Base-by-base conservation (phyloP, 2,329 filamentous ascomycete genomes). In the Penicillium sumatraense region DNA sequence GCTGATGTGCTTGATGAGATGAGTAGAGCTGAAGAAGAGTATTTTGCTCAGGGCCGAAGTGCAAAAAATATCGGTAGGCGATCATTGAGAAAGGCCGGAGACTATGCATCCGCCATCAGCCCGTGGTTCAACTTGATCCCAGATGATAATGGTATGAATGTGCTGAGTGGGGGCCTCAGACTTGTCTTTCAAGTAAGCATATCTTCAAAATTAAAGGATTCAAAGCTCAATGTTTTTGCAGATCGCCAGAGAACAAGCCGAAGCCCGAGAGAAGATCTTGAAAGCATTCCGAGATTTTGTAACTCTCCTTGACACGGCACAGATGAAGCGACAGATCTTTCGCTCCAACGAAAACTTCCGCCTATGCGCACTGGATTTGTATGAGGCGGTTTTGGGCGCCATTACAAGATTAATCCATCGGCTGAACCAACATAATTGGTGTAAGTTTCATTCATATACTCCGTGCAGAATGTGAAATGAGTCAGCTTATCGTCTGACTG, bases 1-100 rank as follows among this genome's bases (percentile, higher is more conserved):
- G 13, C 24, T 33, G 29, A 48, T 48, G 44, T 46, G 14, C 45
- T 48, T 33, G 45, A 48, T 31, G 45, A 36, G 21, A 48, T 36
- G 29, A 36, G 29, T 9, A 31, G 21, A 14, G 27, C 45, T 23
- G 45, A 21, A 48, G 45, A 48, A 20, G 45, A 35, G 45, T 48
- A 48, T 13, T 14, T 33, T 35, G 18, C 45, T 6, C 35, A 48
- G 3, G 44, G 27, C 45, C 27, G 16, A 18, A 27, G 44, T 7
- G 23, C 26, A 7, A 31, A 48, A 23, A 48, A 48, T 23, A 23
- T 20, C 24, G 31, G n/a, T 20, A 16, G 45, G 16, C 35, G 23
- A 23, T 16, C 26, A n/a, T n/a, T 48, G 2, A 48, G 14, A 18
- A 40, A 27, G 41, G 47, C 33, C 10, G 47, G 47, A 26, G 47